Percentiles rank a stretch among this genome's conserved stretches.
phyloP scores from a whole-genome alignment of 2,329 filamentous ascomycete species.

The Neonectria coccinea region DNA sequence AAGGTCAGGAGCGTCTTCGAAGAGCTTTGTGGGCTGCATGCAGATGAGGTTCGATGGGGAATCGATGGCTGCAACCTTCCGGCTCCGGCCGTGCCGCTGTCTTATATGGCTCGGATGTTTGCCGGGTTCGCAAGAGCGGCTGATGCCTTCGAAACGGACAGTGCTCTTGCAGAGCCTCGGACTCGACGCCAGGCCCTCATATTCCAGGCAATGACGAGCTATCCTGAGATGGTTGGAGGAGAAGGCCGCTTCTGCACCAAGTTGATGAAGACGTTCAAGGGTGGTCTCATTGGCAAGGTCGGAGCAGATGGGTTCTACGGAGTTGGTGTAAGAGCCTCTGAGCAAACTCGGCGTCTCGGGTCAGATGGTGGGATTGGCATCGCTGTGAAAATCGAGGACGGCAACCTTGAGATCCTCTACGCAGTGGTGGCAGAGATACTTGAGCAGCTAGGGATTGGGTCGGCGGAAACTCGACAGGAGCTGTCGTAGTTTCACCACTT shows the following conservation, averaged over 20 bases:
- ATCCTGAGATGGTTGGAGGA: constrained; percentile 59
- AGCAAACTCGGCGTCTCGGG: constrained; percentile 52
- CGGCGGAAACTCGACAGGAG: constrained; percentile 42
- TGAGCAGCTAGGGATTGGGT: constrained; percentile 55
- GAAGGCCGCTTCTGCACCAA: constrained; percentile 60
- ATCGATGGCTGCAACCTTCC: constrained; percentile 62
- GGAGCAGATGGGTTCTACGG: constrained; percentile 63
- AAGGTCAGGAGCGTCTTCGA: constrained; percentile 52
- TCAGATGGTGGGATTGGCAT: constrained; percentile 55
- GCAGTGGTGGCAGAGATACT: constrained; percentile 58
- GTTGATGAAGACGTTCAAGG: constrained; percentile 56
- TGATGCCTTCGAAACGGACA: constrained; percentile 21
- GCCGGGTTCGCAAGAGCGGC: constrained; percentile 53
- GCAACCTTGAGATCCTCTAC: constrained; percentile 57
- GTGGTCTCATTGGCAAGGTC: constrained; percentile 58
- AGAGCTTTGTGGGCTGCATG: constrained; percentile 48
- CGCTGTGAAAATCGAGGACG: constrained; percentile 62
- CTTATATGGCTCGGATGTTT: constrained; percentile 50
- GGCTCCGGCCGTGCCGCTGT: constrained; percentile 56
- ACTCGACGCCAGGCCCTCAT: constrained; percentile 48
- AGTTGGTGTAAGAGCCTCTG: constrained; percentile 54
- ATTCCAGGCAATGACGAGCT: constrained; percentile 55
- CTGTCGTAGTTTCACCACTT: constrained; percentile 51
- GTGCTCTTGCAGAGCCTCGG: constrained; percentile 13
- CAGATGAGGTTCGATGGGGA: constrained; percentile 53